A percentile compares a stretch with the other conserved stretches of the same genome.
phyloP scores from a whole-genome alignment of 2,329 filamentous ascomycete genomes.

The Xylaria sp. region DNA sequence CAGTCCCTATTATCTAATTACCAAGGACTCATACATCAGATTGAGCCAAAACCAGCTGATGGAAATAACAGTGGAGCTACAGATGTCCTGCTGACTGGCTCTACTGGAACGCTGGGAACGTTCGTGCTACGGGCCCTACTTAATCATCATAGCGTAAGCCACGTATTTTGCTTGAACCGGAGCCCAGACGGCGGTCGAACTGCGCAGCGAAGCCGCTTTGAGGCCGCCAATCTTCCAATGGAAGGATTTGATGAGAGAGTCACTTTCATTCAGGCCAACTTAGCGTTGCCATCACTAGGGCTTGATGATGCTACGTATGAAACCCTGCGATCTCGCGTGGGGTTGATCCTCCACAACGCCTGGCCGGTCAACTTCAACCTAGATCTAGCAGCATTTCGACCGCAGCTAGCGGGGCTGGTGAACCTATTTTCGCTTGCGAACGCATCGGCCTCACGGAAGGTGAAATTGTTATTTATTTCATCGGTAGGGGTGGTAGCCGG shows the following conservation, averaged over 20 bases:
- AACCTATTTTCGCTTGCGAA: constrained; percentile 38
- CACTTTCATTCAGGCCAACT: constrained; percentile 40
- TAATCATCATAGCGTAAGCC: constrained; percentile 28
- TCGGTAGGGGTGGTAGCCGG: constrained; percentile 37
- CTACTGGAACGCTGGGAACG: constrained; percentile 45
- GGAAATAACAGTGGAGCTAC: background rate
- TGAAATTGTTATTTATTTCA: constrained; percentile 42
- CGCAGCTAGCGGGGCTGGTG: constrained; percentile 38
- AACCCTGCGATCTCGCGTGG: constrained; percentile 24
- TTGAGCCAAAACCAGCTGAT: background rate
- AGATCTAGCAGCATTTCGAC: constrained; percentile 34
- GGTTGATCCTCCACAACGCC: constrained; percentile 44
- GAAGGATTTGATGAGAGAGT: constrained; percentile 34
- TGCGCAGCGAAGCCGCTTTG: constrained; percentile 28
- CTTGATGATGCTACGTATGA: constrained; percentile 38
- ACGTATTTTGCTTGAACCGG: constrained; percentile 48
- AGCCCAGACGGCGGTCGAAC: constrained; percentile 35
- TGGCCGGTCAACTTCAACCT: constrained; percentile 48
- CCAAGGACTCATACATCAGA: background rate
- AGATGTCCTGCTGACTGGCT: constrained; percentile 44
- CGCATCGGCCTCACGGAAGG: constrained; percentile 6
- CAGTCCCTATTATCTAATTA: background rate
- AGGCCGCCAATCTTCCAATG: constrained; percentile 5
- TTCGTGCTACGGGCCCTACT: constrained; percentile 42
- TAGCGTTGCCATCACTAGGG: constrained; percentile 37